Base-by-base conservation (phyloP, 805 yeast species). In the Candida railenensis region DNA sequence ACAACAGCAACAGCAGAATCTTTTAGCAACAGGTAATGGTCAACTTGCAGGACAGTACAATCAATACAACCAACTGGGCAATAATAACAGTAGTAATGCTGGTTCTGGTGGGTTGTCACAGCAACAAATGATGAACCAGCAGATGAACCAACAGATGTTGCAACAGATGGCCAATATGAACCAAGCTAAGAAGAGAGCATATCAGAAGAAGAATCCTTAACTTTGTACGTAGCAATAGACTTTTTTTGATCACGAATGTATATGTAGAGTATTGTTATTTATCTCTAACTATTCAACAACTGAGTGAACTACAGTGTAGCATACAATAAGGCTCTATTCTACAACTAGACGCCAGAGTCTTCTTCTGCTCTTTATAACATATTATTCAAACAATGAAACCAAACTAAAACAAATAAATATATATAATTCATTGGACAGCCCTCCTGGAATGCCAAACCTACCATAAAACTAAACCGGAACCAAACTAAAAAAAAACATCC, bases 341-440 rank as follows among this genome's bases (percentile, higher is more conserved):
- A 7, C 30, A 25, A n/a, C n/a, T 25, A 25, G 30, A 11, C 30
- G 11, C 30, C 30, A 11, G 5, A 25, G 5, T 25, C 5, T 7
- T 25, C 30, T 25, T 25, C 11, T 25, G 30, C 30, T 25, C 11
- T 25, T 25, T 14, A 34, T 16, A 16, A 34, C 20, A 34, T 12
- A 34, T n/a, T 16, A 34, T 34, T 16, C n/a, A 25, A 25, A 25
- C 30, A 25, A 25, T 25, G 5, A 25, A 25, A 25, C 41, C 41
- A 4, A 37, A 40, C 11, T 14, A 34, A 87, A 40, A 38, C 45
- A 40, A 25, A 41, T 19, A 42, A 44, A 28, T 37, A 37, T 37
- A 20, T 18, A 37, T 25, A 37, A 37, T 22, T 37, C 18, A 14
- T 16, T 20, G 28, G 18, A n/a, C 40, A 15, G 9, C 21, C 28